Percentiles rank a stretch among this genome's conserved stretches.
phyloP scores from a whole-genome alignment of 768 basidiomycete genomes.

The Dictyophora rubrovolvata region DNA sequence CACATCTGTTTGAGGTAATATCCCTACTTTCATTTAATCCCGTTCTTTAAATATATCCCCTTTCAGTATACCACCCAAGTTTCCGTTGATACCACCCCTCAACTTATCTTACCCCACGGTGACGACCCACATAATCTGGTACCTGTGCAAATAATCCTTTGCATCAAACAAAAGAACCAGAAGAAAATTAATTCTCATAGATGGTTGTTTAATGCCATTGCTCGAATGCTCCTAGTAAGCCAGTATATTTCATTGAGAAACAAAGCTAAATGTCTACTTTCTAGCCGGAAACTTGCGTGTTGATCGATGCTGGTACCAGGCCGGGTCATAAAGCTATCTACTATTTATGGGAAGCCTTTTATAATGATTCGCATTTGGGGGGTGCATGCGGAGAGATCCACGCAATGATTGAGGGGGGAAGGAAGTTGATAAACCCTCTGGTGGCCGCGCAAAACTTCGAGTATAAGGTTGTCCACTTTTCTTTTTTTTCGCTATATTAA shows the following conservation, averaged over 20 bases:
- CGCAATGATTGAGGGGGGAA: constrained; percentile 91
- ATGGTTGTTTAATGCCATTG: constrained; percentile 94
- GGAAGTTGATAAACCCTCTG: constrained; percentile 83
- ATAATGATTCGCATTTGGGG: constrained; percentile 67
- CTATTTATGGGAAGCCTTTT: constrained; percentile 90
- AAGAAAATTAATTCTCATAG: constrained; percentile 96
- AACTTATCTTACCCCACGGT: constrained; percentile 80
- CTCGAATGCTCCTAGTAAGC: constrained; percentile 61
- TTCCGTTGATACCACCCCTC: constrained; percentile 83
- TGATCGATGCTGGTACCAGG: constrained; percentile 94
- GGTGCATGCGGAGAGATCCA: constrained; percentile 94
- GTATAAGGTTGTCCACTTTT: constrained; percentile 40
- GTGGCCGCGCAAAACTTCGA: constrained; percentile 96
- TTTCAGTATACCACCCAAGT: constrained; percentile 90
- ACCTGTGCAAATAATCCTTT: constrained; percentile 84
- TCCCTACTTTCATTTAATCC: neutral
- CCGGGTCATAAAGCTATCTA: constrained; percentile 95
- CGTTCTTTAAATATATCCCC: constrained; percentile 4
- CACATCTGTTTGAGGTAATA: constrained; percentile 86
- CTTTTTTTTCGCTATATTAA: neutral
- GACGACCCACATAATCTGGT: constrained; percentile 89
- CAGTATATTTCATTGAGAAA: constrained; percentile 11
- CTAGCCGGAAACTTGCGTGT: constrained; percentile 84
- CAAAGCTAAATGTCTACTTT: neutral
- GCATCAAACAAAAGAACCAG: constrained; percentile 88